Percentiles rank a stretch among this genome's conserved stretches.
Conservation (phyloP, 768 basidiomycete species). For the Chalciporus chontae region DNA sequence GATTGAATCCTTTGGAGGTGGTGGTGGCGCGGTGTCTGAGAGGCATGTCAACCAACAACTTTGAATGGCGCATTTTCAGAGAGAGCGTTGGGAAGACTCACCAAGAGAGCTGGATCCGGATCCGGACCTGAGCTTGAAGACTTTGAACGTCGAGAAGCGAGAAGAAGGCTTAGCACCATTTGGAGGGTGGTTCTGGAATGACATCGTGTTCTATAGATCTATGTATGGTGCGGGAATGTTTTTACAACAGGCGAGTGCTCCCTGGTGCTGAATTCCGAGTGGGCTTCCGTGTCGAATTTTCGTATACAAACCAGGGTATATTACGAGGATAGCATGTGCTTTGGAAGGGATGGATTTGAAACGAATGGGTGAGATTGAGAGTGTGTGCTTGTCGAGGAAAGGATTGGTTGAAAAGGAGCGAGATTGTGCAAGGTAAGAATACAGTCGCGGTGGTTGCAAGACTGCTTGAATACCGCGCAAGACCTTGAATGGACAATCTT, state of each 20-base stretch:
- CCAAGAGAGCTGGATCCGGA: conserved; percentile 2
- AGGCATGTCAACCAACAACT: neutral
- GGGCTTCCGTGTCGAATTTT: neutral
- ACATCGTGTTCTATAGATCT: neutral
- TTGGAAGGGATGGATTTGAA: neutral
- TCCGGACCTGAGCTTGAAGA: conserved; percentile 37
- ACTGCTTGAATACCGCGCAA: no score
- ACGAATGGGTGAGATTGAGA: neutral
- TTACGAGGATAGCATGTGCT: neutral
- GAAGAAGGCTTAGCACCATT: conserved; percentile 29
- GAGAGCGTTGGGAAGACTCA: neutral
- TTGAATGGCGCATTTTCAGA: neutral
- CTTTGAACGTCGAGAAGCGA: conserved; percentile 39
- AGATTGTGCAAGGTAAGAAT: neutral
- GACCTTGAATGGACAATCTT: neutral
- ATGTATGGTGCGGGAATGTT: neutral
- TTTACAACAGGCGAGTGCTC: neutral
- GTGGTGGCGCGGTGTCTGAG: conserved; percentile 35
- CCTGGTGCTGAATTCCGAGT: neutral
- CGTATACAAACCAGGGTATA: neutral
- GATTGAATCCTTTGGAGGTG: conserved; percentile 62
- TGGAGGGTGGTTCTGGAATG: conserved; percentile 8
- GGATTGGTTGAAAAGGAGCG: neutral
- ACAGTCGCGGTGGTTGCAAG: neutral
- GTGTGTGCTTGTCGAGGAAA: neutral